Evolutionary conservation across 2,329 filamentous ascomycete species (phyloP), one percentile per base, ranked within the genome.

Genomic region (Bipolaris gigantea): DNA sequence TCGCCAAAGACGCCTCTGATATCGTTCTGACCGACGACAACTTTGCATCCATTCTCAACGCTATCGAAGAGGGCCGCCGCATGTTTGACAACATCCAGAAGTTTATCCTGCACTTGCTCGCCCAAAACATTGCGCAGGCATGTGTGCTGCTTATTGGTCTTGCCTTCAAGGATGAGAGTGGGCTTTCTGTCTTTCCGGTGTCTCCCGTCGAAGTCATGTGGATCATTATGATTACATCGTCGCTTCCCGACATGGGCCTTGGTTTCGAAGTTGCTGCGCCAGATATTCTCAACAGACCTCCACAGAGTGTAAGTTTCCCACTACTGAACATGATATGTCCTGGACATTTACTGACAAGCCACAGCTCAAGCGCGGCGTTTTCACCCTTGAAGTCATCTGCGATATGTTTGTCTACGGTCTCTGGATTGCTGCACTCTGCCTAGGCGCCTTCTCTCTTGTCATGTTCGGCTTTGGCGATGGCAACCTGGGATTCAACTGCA

Each of bases 211-310:
- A 96, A 65, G 93, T 96, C 59, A 83, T 96, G 55, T 96, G 90
- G 91, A 90, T 96, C 73, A 96, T 96, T 75, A 93, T 96, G 89
- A 83, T 94, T 50, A 96, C 92, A 0, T 93, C 89, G 36, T 89
- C 56, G 8, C 38, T 62, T 33, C 91, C 91, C 1, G 92, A 92
- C 54, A 94, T 96, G 78, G 92, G 91, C 39, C 83, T 96, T 1
- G 90, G 91, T 18, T 88, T 91, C 62, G 91, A 96, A 73, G 77
- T 81, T 40, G 89, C 90, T 0, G 84, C 87, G 0, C 81, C 84
- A 2, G 89, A 93, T 68, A 87, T 96, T 57, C 90, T 96, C 84
- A 78, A 82, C 59, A 87, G 90, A 48, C 89, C 90, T 7, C 92
- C 92, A 0, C 89, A 93, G 60, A 30, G 39, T 35, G 47, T 49